phyloP scores from a whole-genome alignment of 2,329 filamentous ascomycete species.

The Myriangium duriaei region DNA sequence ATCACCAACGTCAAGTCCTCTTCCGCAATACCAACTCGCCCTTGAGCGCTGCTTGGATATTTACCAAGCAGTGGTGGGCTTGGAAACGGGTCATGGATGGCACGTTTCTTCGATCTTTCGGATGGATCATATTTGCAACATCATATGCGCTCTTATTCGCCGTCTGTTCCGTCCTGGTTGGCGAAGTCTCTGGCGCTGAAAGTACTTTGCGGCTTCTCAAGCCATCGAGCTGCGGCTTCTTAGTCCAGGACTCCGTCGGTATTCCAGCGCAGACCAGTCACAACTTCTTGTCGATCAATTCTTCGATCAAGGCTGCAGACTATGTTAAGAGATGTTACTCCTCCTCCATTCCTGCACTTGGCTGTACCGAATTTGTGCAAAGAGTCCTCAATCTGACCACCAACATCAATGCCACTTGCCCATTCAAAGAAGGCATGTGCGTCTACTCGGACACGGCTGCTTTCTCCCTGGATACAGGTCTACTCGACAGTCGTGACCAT shows the following conservation, averaged over 20 bases:
- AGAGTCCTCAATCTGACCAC: background rate
- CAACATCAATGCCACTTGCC: background rate
- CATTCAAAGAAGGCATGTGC: background rate
- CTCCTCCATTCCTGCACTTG: background rate
- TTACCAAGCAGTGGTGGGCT: background rate
- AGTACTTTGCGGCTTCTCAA: background rate
- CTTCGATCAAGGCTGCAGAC: background rate
- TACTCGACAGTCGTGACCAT: background rate
- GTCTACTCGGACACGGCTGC: background rate
- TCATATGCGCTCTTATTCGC: background rate
- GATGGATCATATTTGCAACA: background rate
- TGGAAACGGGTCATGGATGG: background rate
- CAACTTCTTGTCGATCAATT: background rate
- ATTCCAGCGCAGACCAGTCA: too few species aligned
- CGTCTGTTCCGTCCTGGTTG: background rate
- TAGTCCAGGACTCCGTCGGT: background rate
- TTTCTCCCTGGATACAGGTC: background rate
- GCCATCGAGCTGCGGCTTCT: background rate
- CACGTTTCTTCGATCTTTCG: background rate
- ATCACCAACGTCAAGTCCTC: background rate
- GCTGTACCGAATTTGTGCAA: background rate
- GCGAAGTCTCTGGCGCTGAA: background rate
- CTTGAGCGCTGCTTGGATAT: background rate
- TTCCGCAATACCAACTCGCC: background rate
- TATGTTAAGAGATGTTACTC: background rate